Evolutionary conservation across 495 filamentous ascomycete species (phyloP).

Genomic region (Talaromyces borbonicus): DNA sequence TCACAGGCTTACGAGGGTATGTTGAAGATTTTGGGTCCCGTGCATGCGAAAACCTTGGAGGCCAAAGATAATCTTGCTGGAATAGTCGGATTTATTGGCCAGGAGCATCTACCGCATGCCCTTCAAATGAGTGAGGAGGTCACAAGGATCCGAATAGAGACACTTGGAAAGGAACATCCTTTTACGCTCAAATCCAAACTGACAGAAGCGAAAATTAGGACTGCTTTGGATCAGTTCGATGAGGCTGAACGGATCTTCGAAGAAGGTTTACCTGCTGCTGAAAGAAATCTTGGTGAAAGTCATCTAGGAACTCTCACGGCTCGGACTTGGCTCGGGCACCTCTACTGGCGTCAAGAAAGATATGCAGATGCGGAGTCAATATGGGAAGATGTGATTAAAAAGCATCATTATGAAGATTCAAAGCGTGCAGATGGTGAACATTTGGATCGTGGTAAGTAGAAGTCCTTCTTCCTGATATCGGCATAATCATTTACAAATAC

Average conservation of each 20-base stretch:
- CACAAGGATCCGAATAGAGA: not conserved
- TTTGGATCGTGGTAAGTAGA: not conserved
- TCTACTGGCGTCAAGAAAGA: not conserved
- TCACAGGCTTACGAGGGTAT: not conserved
- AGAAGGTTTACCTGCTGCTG: not conserved
- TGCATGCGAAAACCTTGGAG: not conserved
- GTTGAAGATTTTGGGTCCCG: not conserved
- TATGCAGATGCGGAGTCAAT: not conserved
- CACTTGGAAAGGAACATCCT: not conserved
- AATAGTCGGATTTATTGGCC: not conserved
- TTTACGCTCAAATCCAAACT: not conserved
- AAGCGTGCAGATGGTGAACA: not conserved
- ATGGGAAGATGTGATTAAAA: constrained; percentile 1
- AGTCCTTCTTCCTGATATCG: too few relatives aligned
- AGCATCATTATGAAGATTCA: not conserved
- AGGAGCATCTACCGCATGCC: not conserved
- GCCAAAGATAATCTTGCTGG: not conserved
- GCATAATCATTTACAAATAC: too few relatives aligned
- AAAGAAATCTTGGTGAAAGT: not conserved
- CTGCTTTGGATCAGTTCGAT: not conserved
- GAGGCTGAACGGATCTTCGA: constrained; percentile 1
- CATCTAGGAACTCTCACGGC: not conserved
- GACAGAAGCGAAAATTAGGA: not conserved
- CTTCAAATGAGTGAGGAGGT: not conserved
- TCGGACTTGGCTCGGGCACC: constrained; percentile 1